These are phyloP conservation scores for Mycosphaerelloides madeirae DNA, from an alignment of 2,329 filamentous ascomycete species.

Conservation along the genomic window DNA sequence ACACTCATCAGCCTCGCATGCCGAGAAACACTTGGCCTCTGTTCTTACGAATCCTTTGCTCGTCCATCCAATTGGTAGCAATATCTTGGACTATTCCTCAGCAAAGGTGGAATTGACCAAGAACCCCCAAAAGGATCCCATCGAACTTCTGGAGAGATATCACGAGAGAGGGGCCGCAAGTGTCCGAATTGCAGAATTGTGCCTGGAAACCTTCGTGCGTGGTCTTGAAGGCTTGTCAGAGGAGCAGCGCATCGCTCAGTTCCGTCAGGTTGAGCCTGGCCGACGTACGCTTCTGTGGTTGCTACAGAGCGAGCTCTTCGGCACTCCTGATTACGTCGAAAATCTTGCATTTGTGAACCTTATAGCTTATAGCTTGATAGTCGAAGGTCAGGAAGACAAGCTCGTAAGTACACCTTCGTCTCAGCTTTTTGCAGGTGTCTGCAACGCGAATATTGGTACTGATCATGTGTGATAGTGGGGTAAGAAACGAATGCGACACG, in stretches of 20 bases:
- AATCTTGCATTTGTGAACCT: conserved; percentile 18
- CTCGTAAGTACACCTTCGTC: background rate
- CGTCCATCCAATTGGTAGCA: conserved; percentile 4
- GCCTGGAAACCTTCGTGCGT: conserved; percentile 32
- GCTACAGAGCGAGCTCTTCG: conserved; percentile 16
- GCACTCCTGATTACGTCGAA: conserved; percentile 18
- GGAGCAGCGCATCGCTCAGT: conserved; percentile 7
- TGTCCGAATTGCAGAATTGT: conserved; percentile 36
- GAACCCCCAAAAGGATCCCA: conserved; percentile 33
- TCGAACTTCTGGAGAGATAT: conserved; percentile 39
- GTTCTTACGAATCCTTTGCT: conserved; percentile 51
- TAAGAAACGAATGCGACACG: too few relatives aligned
- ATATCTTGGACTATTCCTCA: conserved; percentile 13
- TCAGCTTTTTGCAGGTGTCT: background rate
- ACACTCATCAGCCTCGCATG: conserved; percentile 36
- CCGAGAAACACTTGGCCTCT: conserved; percentile 46
- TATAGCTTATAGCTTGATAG: conserved; percentile 23
- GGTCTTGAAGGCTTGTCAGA: conserved; percentile 15
- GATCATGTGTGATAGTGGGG: conserved; percentile 15
- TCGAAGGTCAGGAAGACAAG: conserved; percentile 24
- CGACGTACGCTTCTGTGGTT: conserved; percentile 29
- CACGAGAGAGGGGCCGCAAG: conserved; percentile 36
- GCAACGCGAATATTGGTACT: too few relatives aligned
- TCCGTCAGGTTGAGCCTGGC: conserved; percentile 24
- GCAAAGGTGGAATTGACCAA: conserved; percentile 26